These are phyloP conservation scores for Amylocystis lapponica DNA, from an alignment of 768 basidiomycete genomes.

Conservation along the genomic window DNA sequence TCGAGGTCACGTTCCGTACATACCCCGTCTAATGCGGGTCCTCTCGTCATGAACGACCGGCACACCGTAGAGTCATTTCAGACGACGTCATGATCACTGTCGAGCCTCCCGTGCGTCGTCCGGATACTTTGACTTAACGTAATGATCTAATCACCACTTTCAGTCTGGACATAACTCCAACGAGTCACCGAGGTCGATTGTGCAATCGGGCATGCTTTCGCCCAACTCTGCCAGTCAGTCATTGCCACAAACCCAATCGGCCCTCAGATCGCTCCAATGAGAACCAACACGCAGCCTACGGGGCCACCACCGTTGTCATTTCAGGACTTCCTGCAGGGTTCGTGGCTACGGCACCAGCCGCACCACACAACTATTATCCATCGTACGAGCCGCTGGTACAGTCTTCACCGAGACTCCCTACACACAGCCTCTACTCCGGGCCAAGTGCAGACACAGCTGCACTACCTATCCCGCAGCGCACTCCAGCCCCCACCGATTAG, in stretches of 20 bases:
- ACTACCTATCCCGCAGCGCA: neutral
- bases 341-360: neutral
- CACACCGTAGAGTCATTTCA: slow-evolving; percentile 5
- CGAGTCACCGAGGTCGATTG: slow-evolving; percentile 9
- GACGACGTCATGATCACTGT: slow-evolving; percentile 14
- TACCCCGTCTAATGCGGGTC: neutral
- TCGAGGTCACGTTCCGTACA: slow-evolving; percentile 1
- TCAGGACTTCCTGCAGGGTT: slow-evolving; percentile 4
- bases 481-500: neutral
- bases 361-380: too few relatives aligned
- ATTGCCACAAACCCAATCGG: too few relatives aligned
- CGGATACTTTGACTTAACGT: too few relatives aligned
- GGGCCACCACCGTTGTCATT: neutral
- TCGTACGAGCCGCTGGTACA: too few relatives aligned
- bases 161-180: slow-evolving; percentile 18
- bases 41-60: too few relatives aligned
- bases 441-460: too few relatives aligned
- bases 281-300: too few relatives aligned
- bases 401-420: too few relatives aligned
- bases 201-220: slow-evolving; percentile 15
- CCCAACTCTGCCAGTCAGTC: slow-evolving; percentile 8
- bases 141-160: too few relatives aligned
- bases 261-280: too few relatives aligned
- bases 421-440: too few relatives aligned
- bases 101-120: slow-evolving; percentile 19